Evolutionary conservation across 345 rosid genomes (phyloP).

Genomic region (Linum trigynum): DNA sequence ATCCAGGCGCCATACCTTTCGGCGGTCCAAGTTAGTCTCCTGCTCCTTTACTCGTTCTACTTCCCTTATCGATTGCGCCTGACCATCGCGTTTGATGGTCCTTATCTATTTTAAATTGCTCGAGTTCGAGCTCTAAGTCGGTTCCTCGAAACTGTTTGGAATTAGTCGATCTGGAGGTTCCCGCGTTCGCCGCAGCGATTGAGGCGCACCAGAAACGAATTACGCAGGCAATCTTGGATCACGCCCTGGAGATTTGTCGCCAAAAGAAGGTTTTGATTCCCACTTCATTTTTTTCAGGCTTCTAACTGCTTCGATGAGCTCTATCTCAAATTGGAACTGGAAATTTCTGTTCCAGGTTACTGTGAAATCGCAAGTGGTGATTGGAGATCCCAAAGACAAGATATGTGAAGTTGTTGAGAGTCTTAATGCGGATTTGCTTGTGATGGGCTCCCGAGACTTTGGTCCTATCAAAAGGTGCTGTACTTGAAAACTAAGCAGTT

Average conservation of each 20-base stretch:
- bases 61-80: neutral
- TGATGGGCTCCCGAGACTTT: constrained; percentile 70
- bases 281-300: neutral
- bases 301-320: neutral
- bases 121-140: neutral
- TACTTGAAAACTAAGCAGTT: neutral
- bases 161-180: constrained; percentile 66
- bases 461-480: constrained; percentile 76
- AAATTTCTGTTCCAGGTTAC: constrained; percentile 31
- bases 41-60: neutral
- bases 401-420: constrained; percentile 63
- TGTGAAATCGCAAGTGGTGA: constrained; percentile 57
- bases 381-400: constrained; percentile 83
- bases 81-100: neutral
- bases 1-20: constrained; percentile 80
- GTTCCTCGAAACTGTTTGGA: neutral
- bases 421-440: constrained; percentile 59
- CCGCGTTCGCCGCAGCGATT: constrained; percentile 75
- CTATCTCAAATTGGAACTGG: neutral
- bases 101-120: neutral
- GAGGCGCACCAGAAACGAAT: constrained; percentile 80
- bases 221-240: constrained; percentile 46
- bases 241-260: constrained; percentile 53
- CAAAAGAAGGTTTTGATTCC: constrained; percentile 32
- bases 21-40: constrained; percentile 73